Evolutionary conservation across 306 rosid species (phyloP).

Genomic region (Ziziphus jujuba): DNA sequence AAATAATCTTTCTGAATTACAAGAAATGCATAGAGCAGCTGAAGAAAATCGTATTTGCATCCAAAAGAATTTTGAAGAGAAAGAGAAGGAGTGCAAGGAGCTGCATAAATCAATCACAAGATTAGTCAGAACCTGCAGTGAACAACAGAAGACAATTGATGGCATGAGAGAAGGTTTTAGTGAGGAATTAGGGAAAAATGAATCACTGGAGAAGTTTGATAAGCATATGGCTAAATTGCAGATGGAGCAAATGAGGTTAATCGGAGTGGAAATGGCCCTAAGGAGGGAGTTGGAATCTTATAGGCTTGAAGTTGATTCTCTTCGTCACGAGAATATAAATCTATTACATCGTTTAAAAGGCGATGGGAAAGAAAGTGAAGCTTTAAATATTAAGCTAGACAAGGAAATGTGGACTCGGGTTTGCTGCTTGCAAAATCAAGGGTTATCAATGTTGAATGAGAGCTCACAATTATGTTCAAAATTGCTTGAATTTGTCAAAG

Average conservation of each 20-base stretch:
- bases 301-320: conserved; percentile 78
- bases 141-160: conserved; percentile 84
- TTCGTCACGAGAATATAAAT: conserved; percentile 80
- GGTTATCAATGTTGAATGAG: conserved; percentile 69
- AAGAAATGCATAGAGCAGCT: conserved; percentile 52
- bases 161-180: conserved; percentile 61
- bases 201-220: conserved; percentile 51
- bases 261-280: conserved; percentile 74
- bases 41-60: conserved; percentile 61
- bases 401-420: conserved; percentile 69
- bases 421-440: conserved; percentile 80
- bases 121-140: conserved; percentile 71
- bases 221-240: conserved; percentile 58
- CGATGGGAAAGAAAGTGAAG: conserved; percentile 58
- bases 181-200: conserved; percentile 49
- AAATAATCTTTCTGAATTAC: conserved; percentile 55
- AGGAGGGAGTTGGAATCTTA: conserved; percentile 77
- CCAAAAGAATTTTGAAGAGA: conserved; percentile 63
- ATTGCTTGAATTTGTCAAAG: conserved; percentile 61
- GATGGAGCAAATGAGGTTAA: conserved; percentile 80
- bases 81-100: conserved; percentile 82
- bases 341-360: conserved; percentile 71
- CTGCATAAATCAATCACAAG: conserved; percentile 73
- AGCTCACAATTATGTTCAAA: conserved; percentile 63
- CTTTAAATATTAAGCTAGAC: conserved; percentile 68